Evolutionary conservation across 2,329 filamentous ascomycete species (phyloP), one percentile per base, ranked within the genome.

Genomic region (Cephalotrichum gorgonifer): DNA sequence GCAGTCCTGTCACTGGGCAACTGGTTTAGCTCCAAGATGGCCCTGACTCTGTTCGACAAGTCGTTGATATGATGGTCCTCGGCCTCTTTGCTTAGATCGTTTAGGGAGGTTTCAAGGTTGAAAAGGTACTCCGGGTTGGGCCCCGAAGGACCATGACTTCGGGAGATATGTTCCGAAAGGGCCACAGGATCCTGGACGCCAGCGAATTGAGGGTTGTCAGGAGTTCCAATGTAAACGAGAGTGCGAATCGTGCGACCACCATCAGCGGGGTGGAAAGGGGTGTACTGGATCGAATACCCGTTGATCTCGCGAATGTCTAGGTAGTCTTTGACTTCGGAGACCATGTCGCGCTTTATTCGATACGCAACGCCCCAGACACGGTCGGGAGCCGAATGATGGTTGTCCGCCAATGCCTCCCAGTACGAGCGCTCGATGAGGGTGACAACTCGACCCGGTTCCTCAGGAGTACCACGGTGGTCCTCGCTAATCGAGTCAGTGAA

Each of bases 231-330:
- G 65, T 98, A 98, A 2, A 95, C 88, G 54, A 96, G 78, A 51
- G 76, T 74, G 48, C 62, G 65, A 57, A 80, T 75, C 20, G 66
- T 56, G 4, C 60, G 50, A 14, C 62, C 60, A 25, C 60, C 60
- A 54, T 70, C 64, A 39, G 65, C 62, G 6, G 84, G 81, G 58
- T 90, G 74, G 64, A 97, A 96, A 0, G 85, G 81, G 26, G 89
- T 88, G 65, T 89, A 88, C 66, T 96, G 90, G 56, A 95, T 94
- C 48, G 83, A 87, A 68, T 98, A 98, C 25, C 93, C 93, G 68
- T 97, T 95, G 62, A 97, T 95, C 67, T 98, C 93, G 43, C 93
- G 84, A 55, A 96, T 91, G 65, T 97, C 90, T 44, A 98, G 86
- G 64, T 96, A 96, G 51, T 83, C 77, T 56, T 87, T 84, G 4